Evolutionary conservation across 495 filamentous ascomycete species (phyloP).

Genomic region (Penicillium dipodomyicola): DNA sequence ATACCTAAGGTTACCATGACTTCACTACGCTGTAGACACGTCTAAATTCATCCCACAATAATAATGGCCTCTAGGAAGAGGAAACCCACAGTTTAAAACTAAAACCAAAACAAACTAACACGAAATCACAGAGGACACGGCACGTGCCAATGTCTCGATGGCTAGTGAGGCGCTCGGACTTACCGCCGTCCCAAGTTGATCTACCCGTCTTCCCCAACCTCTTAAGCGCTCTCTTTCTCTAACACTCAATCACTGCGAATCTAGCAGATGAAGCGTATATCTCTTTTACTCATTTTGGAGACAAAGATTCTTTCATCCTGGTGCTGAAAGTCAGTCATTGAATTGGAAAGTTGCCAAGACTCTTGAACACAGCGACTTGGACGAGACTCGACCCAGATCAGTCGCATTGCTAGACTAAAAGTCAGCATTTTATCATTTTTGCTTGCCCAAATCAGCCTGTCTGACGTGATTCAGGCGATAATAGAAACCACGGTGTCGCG

Average conservation of each 20-base stretch:
- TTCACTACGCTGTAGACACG: background rate
- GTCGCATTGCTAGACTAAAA: slow-evolving; percentile 20
- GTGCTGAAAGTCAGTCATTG: background rate
- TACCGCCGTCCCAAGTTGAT: slow-evolving; percentile 19
- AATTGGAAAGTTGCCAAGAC: background rate
- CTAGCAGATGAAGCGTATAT: background rate
- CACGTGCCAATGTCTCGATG: slow-evolving; percentile 10
- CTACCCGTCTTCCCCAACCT: slow-evolving; percentile 15
- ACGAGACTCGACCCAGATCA: slow-evolving; percentile 21
- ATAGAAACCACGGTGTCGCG: slow-evolving; percentile 64
- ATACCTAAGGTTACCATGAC: background rate
- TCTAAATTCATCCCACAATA: background rate
- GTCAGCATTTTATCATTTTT: slow-evolving; percentile 19
- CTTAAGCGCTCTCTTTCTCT: slow-evolving; percentile 25
- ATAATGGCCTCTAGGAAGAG: background rate
- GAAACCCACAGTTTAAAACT: background rate
- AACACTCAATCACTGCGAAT: slow-evolving; percentile 9
- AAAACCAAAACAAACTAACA: background rate
- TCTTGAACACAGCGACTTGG: background rate
- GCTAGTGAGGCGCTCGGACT: slow-evolving; percentile 10
- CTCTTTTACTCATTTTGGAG: background rate
- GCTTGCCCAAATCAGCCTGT: background rate
- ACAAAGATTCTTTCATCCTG: background rate
- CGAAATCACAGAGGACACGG: background rate
- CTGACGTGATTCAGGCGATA: slow-evolving; percentile 8